Base-by-base conservation (phyloP, 257 asterid genomes). In the Parsonsia alboflavescens region DNA sequence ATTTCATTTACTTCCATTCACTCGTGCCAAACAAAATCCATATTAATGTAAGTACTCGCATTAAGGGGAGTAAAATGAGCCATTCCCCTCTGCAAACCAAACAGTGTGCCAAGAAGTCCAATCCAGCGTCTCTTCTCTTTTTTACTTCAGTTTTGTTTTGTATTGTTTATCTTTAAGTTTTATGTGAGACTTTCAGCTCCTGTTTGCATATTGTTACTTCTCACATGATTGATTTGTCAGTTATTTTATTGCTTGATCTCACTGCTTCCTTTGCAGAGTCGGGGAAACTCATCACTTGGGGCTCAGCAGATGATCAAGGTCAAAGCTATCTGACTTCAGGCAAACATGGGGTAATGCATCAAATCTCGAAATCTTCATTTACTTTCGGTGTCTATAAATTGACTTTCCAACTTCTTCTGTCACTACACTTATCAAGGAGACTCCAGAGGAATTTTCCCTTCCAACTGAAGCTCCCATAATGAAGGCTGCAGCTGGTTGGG, bases 261-360 rank as follows among this genome's bases (percentile, higher is more conserved):
- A 36, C 13, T 24, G 28, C n/a, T 67, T 49, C 36, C 28, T 72
- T 16, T 50, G 84, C 85, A 88, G 96, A 69, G 45, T 74, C 77
- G 30, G 92, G 96, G 39, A 84, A 85, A 73, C 83, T 88, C 19
- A 68, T 88, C 39, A 90, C 96, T 19, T 91, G 96, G 96, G 97
- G 97, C 74, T 91, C 97, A 48, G 84, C 93, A 33, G 97, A 89
- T 83, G 97, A 89, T 82, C 97, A 91, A 85, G 93, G 97, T 78
- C 97, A 87, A 76, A 91, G 92, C 84, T 91, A 88, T 79, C 81
- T 91, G 87, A 84, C 93, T 17, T 85, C 96, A 53, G 96, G 96
- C 82, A 89, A 91, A 85, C 97, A 91, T 71, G 97, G 90, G 93
- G 96, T 89, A 89, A 74, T 76, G 70, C 59, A 54, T 44, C 73